These are phyloP conservation scores for Plasmodium chabaudi DNA, from an alignment of 169 alveolate genomes.

Conservation along the genomic window DNA sequence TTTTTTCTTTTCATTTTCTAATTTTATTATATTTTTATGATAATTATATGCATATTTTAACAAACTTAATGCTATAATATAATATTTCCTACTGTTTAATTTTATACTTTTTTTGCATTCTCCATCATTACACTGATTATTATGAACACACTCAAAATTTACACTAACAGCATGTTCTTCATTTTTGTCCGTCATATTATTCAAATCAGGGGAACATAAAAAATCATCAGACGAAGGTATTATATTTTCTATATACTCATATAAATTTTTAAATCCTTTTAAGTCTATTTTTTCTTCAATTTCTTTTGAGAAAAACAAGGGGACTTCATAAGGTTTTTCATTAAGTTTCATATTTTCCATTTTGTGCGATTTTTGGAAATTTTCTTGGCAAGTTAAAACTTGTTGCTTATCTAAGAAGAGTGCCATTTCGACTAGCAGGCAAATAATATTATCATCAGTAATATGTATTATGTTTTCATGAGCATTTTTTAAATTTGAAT, in stretches of 20 bases:
- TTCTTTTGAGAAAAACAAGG: no score
- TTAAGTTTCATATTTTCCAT: no score
- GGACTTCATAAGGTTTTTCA: no score
- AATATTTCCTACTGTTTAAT: conserved; percentile 12
- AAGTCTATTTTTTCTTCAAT: no score
- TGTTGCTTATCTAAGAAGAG: conserved; percentile 32
- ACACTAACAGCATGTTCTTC: not conserved
- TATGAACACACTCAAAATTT: not conserved
- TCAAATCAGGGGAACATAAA: no score
- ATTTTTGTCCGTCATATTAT: not conserved
- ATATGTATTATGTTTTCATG: not conserved
- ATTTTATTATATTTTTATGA: conserved; percentile 5
- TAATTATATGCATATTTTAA: conserved; percentile 47
- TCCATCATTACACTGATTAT: not conserved
- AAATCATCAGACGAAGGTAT: no score
- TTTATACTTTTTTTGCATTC: conserved; percentile 3
- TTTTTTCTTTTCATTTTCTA: conserved; percentile 51
- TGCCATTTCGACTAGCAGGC: conserved; percentile 57
- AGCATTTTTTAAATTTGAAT: not conserved
- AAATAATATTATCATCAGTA: conserved; percentile 41
- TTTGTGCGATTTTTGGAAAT: no score
- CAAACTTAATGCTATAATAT: conserved; percentile 35
- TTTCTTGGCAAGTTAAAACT: no score
- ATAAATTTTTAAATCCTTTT: no score
- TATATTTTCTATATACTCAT: no score